Evolutionary conservation across 495 filamentous ascomycete genomes (phyloP).

Genomic region (Symbiotaphrina buchneri): DNA sequence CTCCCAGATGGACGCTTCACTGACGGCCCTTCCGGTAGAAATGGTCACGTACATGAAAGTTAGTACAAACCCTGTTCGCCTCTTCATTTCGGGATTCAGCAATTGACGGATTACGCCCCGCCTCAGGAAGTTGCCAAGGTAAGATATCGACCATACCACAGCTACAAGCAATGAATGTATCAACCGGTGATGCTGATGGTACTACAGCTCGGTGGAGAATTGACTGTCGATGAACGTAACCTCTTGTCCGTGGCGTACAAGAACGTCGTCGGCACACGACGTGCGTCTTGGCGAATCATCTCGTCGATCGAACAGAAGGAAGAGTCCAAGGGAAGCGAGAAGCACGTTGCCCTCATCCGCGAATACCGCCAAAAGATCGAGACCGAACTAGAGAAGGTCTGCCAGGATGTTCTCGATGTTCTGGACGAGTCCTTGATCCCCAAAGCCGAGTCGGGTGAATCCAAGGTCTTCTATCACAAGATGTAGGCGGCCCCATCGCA

Average conservation of each 20-base stretch:
- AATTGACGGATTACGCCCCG: not conserved
- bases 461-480: slow-evolving; percentile 99
- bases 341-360: slow-evolving; percentile 87
- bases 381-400: slow-evolving; percentile 91
- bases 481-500: slow-evolving; percentile 42
- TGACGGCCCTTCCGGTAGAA: slow-evolving; percentile 28
- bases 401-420: slow-evolving; percentile 94
- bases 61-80: slow-evolving; percentile 12
- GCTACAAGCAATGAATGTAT: slow-evolving; percentile 2
- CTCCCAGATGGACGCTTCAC: slow-evolving; percentile 8
- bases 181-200: slow-evolving; percentile 31
- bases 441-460: slow-evolving; percentile 94
- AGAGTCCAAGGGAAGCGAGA: slow-evolving; percentile 95
- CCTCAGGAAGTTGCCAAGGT: slow-evolving; percentile 86
- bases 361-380: slow-evolving; percentile 99
- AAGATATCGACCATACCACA: slow-evolving; percentile 13
- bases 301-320: slow-evolving; percentile 99
- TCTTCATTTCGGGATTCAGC: not conserved
- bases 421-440: slow-evolving; percentile 90
- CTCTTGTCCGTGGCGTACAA: slow-evolving; percentile 98
- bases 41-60: slow-evolving; percentile 99
- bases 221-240: slow-evolving; percentile 97
- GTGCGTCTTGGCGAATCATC: slow-evolving; percentile 98
- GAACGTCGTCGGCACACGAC: slow-evolving; percentile 96
- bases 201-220: slow-evolving; percentile 66